Evolutionary conservation across 1,139 yeast genomes (phyloP), one percentile per base, ranked within the genome.

Genomic region (Groenewaldozyma auringiensis): DNA sequence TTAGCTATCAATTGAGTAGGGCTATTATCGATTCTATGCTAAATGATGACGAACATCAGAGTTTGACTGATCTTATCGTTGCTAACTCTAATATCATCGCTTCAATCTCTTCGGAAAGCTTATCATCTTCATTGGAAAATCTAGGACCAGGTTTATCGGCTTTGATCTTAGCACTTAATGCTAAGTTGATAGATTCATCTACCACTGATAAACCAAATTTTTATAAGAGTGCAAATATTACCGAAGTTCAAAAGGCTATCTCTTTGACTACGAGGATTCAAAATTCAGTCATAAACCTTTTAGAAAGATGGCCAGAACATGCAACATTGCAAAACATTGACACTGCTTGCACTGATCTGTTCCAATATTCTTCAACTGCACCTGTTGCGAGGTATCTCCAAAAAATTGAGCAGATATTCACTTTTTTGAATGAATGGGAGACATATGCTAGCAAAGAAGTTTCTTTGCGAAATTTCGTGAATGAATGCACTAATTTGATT

Each of bases 221-320:
- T 58, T 89, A 89, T 62, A 71, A 71, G 45, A 89, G 82, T n/a
- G 68, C 76, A 14, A 76, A 79, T 41, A 71, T 79, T 4, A 61
- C 64, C 2, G 95, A 88, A 58, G 75, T 84, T 1, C 73, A 72
- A 49, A 67, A 65, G 38, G 86, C 94, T 1, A 74, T 81, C 41
- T 60, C 59, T 1, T 59, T 82, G 2, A 68, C 85, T 8, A 66
- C 73, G 11, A 69, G 67, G 1, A 63, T 88, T 6, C 69, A 74
- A 51, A 61, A 64, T 2, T 66, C 76, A 2, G 76, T 78, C 2
- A 56, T 63, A 14, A 69, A 68, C n/a, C 64, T 86, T 22, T 63
- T 83, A 14, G 67, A 66, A 20, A 79, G 81, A 59, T 92, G 96
- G 96, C 97, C 98, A 0, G 98, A 94, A 57, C 96, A 94, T 68